Conservation (phyloP, 2,329 filamentous ascomycete species). For the Colletotrichum gigasporum region DNA sequence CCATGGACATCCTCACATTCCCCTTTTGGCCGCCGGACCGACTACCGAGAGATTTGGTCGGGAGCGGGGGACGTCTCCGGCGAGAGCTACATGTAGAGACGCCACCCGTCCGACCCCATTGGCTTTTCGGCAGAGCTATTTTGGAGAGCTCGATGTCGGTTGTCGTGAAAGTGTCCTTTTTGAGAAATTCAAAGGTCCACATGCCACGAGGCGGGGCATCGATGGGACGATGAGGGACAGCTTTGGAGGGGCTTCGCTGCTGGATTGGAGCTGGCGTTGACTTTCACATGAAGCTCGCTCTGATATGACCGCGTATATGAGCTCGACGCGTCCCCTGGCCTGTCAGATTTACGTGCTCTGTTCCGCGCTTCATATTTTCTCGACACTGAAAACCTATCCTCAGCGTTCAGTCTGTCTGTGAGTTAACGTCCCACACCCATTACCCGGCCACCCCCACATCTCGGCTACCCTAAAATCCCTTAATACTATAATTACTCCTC, state of each 20-base stretch:
- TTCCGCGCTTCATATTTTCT: not conserved
- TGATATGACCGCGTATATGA: not conserved
- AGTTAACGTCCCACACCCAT: too few species aligned
- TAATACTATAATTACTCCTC: too few species aligned
- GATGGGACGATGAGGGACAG: not conserved
- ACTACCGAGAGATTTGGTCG: conserved; percentile 6
- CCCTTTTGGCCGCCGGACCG: conserved; percentile 9
- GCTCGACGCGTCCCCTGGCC: not conserved
- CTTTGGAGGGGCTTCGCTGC: not conserved
- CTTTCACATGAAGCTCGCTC: not conserved
- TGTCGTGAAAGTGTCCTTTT: not conserved
- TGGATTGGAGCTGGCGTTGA: not conserved
- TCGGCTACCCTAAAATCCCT: too few species aligned
- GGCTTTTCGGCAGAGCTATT: too few species aligned
- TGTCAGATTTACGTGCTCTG: not conserved
- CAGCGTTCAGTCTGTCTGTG: too few species aligned
- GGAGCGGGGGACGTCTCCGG: not conserved
- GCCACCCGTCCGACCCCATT: not conserved
- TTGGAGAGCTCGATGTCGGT: not conserved
- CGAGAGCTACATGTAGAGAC: not conserved
- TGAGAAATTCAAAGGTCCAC: not conserved
- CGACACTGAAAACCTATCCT: not conserved
- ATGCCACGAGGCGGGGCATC: not conserved
- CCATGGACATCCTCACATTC: conserved; percentile 2
- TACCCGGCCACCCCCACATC: too few species aligned